These are phyloP conservation scores for Solanum lycopersicoides DNA, from an alignment of 257 asterid genomes.

Conservation along the genomic window DNA sequence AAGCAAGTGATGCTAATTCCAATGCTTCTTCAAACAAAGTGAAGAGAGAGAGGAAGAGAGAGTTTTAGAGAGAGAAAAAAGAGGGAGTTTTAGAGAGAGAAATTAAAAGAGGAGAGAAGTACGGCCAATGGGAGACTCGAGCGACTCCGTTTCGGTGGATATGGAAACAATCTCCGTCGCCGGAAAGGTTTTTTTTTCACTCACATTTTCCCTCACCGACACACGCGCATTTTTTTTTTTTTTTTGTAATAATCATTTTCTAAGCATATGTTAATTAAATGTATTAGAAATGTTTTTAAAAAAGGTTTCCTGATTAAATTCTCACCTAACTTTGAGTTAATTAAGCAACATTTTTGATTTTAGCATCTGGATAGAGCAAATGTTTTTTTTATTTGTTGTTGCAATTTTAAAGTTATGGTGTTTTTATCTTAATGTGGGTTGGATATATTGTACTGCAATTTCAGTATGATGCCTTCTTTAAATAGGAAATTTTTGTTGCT, in stretches of 20 bases:
- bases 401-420: neutral
- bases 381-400: neutral
- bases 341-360: neutral
- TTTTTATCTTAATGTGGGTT: neutral
- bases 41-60: neutral
- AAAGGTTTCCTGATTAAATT: neutral
- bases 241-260: neutral
- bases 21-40: slow-evolving; percentile 24
- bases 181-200: slow-evolving; percentile 57
- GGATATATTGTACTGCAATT: neutral
- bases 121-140: slow-evolving; percentile 74
- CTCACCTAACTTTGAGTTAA: neutral
- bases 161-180: slow-evolving; percentile 67
- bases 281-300: too few species aligned
- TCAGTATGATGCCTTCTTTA: neutral
- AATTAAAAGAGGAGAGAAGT: slow-evolving; percentile 2
- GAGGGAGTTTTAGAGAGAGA: slow-evolving; percentile 5
- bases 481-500: neutral
- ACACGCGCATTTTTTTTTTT: neutral
- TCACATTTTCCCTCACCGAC: neutral
- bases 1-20: slow-evolving; percentile 49
- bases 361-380: neutral
- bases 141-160: slow-evolving; percentile 86
- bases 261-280: neutral
- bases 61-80: slow-evolving; percentile 4